Percentiles rank a stretch among this genome's conserved stretches.
Evolutionary conservation across 2,329 filamentous ascomycete genomes (phyloP).

Genomic region (Parascedosporium putredinis): DNA sequence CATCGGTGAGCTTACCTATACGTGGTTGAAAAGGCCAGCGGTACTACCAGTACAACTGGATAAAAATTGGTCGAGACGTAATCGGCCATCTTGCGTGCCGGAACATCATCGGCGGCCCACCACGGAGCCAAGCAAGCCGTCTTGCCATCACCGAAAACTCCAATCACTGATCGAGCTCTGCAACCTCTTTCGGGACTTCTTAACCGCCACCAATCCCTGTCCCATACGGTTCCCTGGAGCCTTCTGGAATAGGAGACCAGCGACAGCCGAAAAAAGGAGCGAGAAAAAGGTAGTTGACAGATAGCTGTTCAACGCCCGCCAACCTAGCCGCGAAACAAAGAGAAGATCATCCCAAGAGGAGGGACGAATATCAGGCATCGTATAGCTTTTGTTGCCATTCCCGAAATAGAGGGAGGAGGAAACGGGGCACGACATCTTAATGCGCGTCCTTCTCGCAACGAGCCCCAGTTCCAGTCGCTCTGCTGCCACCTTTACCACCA

Average conservation of each 20-base stretch:
- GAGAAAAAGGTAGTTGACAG: too few species aligned
- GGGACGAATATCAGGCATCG: background rate
- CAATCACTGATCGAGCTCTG: background rate
- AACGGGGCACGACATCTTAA: background rate
- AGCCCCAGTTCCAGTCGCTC: background rate
- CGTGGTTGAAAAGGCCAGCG: background rate
- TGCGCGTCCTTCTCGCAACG: background rate
- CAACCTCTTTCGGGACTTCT: background rate
- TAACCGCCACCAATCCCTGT: too few species aligned
- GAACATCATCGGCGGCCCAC: background rate
- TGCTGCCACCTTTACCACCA: too few species aligned
- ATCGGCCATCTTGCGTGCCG: background rate
- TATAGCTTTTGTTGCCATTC: background rate
- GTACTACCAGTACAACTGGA: background rate
- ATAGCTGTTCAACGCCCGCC: too few species aligned
- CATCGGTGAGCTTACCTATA: background rate
- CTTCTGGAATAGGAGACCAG: background rate
- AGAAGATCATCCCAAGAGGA: background rate
- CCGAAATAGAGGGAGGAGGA: slow-evolving; percentile 1
- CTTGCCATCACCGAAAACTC: background rate
- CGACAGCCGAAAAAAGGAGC: too few species aligned
- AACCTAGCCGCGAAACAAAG: background rate
- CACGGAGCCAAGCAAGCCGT: background rate
- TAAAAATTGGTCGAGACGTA: too few species aligned
- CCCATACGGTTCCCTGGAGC: too few species aligned